phyloP scores from a whole-genome alignment of 1,139 yeast species.

The Tardiomyces digboiensis region DNA sequence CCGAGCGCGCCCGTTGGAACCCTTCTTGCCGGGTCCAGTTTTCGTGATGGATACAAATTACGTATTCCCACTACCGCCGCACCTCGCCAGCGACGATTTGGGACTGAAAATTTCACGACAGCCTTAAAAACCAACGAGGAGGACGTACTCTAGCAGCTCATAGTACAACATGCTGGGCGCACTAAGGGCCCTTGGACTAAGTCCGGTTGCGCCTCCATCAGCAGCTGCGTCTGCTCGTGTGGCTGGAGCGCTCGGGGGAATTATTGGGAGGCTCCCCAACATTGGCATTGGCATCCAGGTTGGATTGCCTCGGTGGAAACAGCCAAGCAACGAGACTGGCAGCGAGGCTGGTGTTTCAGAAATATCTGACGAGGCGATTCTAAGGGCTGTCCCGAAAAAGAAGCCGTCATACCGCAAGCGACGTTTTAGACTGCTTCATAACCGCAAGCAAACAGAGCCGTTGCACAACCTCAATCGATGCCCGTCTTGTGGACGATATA shows the following conservation, averaged over 20 bases:
- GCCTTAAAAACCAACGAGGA: too few species aligned
- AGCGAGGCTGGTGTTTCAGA: background rate
- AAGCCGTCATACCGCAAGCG: constrained; percentile 80
- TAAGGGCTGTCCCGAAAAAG: constrained; percentile 89
- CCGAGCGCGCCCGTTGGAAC: too few species aligned
- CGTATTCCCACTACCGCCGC: too few species aligned
- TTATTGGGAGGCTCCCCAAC: background rate
- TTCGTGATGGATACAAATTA: too few species aligned
- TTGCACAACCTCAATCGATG: constrained; percentile 76
- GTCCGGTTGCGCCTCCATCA: background rate
- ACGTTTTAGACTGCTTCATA: constrained; percentile 78
- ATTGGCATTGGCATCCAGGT: background rate
- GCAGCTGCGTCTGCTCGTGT: background rate
- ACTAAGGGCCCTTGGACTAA: background rate
- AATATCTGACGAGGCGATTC: constrained; percentile 32
- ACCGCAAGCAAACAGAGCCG: constrained; percentile 68
- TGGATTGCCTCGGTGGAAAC: background rate
- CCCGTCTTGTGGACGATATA: constrained; percentile 91
- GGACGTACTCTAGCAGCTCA: too few species aligned
- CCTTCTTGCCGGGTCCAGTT: too few species aligned
- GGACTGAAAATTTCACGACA: too few species aligned
- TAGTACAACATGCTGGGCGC: constrained; percentile 1
- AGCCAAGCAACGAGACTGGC: background rate
- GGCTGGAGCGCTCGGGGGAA: background rate
- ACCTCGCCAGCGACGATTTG: too few species aligned